Base-by-base conservation (phyloP, 768 basidiomycete species). In the Guyanaporus albipodus region DNA sequence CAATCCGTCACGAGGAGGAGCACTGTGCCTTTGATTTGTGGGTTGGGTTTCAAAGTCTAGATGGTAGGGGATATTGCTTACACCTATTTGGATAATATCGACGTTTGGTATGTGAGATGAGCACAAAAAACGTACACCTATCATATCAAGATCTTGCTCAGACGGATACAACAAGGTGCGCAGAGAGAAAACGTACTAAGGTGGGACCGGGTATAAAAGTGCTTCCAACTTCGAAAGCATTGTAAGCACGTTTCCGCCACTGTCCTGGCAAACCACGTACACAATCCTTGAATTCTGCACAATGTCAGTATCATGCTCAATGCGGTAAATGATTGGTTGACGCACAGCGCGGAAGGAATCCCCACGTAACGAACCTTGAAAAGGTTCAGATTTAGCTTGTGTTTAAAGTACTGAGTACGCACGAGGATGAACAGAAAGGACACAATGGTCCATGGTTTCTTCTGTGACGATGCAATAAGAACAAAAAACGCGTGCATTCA, bases 361-460 rank as follows among this genome's bases (percentile, higher is more conserved):
- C 60, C 59, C 21, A 38, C 0, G 34, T 60, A 59, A 37, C 59
- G 60, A 33, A 51, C 54, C 59, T 60, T 48, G 6, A 4, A 28
- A 24, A 18, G 24, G 8, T 11, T 46, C 42, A 50, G 42, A 29
- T n/a, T 21, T 4, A 2, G 33, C 12, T n/a, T 8, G 10, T 8
- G n/a, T 24, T 15, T 1, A 0, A 12, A 26, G 21, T 11, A 29
- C 1, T 2, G 39, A 23, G 31, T 28, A 52, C 59, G 10, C 8
- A 58, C 59, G 10, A 61, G 0, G 27, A 55, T 9, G 28, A 61
- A 60, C 21, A 52, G 27, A 1, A n/a, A 5, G 8, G 59, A 43
- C 0, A 59, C 56, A 31, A 41, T 27, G 6, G 38, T 51, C 59
- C 55, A 59, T 17, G 52, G 17, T 24, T 47, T 47, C 19, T 21